These are phyloP conservation scores for Xylariaceae sp. DNA, from an alignment of 2,329 filamentous ascomycete species.

Conservation along the genomic window DNA sequence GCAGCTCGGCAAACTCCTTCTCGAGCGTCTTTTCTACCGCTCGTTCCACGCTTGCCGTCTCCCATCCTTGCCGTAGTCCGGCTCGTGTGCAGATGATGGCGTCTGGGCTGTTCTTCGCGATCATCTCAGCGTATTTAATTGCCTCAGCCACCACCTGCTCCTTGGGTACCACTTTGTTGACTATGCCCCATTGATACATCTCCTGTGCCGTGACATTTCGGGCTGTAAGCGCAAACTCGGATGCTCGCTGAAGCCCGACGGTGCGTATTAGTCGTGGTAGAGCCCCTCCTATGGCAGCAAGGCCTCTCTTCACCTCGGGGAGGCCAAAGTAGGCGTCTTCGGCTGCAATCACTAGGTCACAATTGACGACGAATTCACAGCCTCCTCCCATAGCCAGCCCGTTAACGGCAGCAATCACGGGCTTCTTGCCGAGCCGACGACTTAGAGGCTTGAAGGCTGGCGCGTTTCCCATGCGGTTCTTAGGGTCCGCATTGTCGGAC, in stretches of 20 bases:
- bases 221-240: conserved; percentile 36
- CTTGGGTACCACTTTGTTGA: conserved; percentile 36
- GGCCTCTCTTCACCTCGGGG: conserved; percentile 35
- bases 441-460: conserved; percentile 48
- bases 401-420: conserved; percentile 69
- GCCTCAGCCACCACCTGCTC: conserved; percentile 72
- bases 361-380: conserved; percentile 66
- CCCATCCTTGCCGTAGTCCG: conserved; percentile 37
- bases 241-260: conserved; percentile 35
- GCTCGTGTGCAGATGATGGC: conserved; percentile 39
- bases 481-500: conserved; percentile 32
- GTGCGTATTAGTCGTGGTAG: conserved; percentile 36
- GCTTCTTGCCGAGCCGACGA: conserved; percentile 63
- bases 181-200: conserved; percentile 35
- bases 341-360: conserved; percentile 65
- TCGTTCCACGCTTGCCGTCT: conserved; percentile 38
- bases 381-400: conserved; percentile 67
- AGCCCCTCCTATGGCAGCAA: conserved; percentile 37
- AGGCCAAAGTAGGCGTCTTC: conserved; percentile 60
- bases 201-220: conserved; percentile 37
- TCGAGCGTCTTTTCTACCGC: conserved; percentile 38
- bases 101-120: conserved; percentile 37
- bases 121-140: conserved; percentile 73
- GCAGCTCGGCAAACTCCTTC: conserved; percentile 41
- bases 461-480: conserved; percentile 27